Conservation (phyloP, 768 basidiomycete species). For the Naganishia antarctica region DNA sequence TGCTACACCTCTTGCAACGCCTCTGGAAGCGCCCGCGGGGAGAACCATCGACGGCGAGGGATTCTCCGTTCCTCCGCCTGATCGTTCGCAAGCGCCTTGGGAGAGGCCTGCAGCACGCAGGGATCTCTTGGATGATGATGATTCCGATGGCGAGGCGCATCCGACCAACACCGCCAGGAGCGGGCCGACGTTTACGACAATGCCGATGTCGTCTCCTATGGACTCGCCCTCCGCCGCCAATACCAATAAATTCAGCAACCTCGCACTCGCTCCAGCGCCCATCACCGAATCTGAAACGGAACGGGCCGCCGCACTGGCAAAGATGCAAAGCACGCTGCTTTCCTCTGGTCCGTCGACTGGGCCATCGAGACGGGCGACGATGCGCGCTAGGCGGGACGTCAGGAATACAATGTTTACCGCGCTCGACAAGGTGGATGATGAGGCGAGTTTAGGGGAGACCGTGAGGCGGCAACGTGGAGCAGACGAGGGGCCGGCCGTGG, state of each 20-base stretch:
- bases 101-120: constrained; percentile 28
- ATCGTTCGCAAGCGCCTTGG: constrained; percentile 50
- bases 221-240: background rate
- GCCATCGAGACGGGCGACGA: constrained; percentile 31
- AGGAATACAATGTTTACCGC: constrained; percentile 49
- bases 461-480: constrained; percentile 24
- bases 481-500: constrained; percentile 22
- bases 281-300: constrained; percentile 49
- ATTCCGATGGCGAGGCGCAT: constrained; percentile 32
- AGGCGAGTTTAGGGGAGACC: constrained; percentile 37
- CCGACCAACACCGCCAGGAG: background rate
- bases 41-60: constrained; percentile 50
- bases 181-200: background rate
- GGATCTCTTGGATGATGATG: constrained; percentile 38
- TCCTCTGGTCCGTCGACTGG: constrained; percentile 37
- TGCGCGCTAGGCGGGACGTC: constrained; percentile 50
- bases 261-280: constrained; percentile 44
- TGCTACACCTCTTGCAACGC: constrained; percentile 18
- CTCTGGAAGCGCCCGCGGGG: background rate
- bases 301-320: constrained; percentile 45
- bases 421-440: constrained; percentile 32
- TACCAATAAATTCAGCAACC: constrained; percentile 34
- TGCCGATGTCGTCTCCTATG: constrained; percentile 16
- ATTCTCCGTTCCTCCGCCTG: constrained; percentile 50
- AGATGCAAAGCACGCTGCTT: constrained; percentile 49